Percentiles rank a stretch among this genome's conserved stretches.
Evolutionary conservation across 2,329 filamentous ascomycete species (phyloP).

Genomic region (Diaporthe vexans): DNA sequence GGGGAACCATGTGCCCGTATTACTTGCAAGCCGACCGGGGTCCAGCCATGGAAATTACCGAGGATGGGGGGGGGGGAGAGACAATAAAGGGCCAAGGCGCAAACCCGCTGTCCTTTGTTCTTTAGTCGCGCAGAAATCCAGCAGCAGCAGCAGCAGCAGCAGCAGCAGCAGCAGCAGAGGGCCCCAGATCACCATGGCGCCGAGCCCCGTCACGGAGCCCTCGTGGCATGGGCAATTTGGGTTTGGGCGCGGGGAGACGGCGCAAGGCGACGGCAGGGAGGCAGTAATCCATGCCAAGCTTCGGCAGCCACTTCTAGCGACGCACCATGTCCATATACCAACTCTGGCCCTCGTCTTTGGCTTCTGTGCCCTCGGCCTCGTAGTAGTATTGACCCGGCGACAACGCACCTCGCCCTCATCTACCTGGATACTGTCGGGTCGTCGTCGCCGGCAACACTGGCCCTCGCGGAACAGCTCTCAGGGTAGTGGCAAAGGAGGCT

Average conservation of each 20-base stretch:
- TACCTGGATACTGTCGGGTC: background rate
- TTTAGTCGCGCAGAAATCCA: background rate
- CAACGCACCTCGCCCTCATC: background rate
- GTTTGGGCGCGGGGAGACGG: background rate
- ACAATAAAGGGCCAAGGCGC: background rate
- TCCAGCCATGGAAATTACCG: slow-evolving; percentile 1
- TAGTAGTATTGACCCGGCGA: background rate
- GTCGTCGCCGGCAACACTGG: background rate
- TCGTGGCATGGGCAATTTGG: slow-evolving; percentile 16
- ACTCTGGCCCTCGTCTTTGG: background rate
- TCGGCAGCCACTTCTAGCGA: slow-evolving; percentile 32
- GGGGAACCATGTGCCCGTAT: slow-evolving; percentile 32
- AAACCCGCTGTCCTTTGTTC: background rate
- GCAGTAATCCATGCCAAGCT: slow-evolving; percentile 8
- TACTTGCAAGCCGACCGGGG: slow-evolving; percentile 14
- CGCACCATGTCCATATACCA: background rate
- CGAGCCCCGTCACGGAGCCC: background rate
- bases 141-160: background rate
- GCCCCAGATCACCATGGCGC: slow-evolving; percentile 1
- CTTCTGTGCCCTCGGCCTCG: background rate
- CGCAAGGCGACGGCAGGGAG: background rate
- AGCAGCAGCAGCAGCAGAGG: background rate
- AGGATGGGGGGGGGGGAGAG: background rate
- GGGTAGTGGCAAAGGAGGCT: background rate
- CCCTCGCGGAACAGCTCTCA: background rate